Percentiles rank a stretch among this genome's conserved stretches.
Evolutionary conservation across 441 rosid genomes (phyloP).

Genomic region (Populus trichocarpa): DNA sequence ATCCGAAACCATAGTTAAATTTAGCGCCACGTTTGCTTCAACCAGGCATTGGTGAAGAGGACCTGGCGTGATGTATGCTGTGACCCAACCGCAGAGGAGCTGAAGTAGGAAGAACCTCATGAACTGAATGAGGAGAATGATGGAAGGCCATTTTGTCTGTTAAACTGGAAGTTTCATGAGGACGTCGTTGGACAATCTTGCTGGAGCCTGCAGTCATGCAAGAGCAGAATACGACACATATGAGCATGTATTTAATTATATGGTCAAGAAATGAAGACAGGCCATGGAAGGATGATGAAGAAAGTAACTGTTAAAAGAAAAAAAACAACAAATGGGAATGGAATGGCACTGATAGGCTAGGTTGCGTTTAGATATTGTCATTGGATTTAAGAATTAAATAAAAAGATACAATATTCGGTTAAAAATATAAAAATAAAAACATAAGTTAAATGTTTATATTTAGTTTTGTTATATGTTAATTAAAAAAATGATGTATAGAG

Average conservation of each 20-base stretch:
- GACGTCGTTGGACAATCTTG: slow-evolving; percentile 40
- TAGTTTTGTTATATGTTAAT: no score
- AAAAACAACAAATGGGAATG: background rate
- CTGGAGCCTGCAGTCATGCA: slow-evolving; percentile 35
- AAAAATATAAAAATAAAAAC: no score
- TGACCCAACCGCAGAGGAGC: slow-evolving; percentile 28
- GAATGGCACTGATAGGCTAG: background rate
- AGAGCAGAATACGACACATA: slow-evolving; percentile 10
- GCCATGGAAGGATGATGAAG: background rate
- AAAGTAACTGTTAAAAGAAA: slow-evolving; percentile 18
- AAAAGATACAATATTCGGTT: no score
- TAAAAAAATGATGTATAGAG: no score
- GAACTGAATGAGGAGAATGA: slow-evolving; percentile 49
- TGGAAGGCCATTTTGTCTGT: slow-evolving; percentile 19
- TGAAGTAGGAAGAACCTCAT: slow-evolving; percentile 35
- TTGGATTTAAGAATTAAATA: no score
- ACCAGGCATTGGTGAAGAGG: slow-evolving; percentile 12
- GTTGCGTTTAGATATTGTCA: no score
- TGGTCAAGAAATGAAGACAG: background rate
- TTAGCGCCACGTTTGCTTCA: slow-evolving; percentile 6
- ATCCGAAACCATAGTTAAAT: slow-evolving; percentile 16
- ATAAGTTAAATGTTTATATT: no score
- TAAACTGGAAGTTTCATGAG: slow-evolving; percentile 38
- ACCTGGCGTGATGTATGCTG: slow-evolving; percentile 12
- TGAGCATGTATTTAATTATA: slow-evolving; percentile 6